These are phyloP conservation scores for Spergularia azorica DNA, from an alignment of 179 eudicot species.

Conservation along the genomic window DNA sequence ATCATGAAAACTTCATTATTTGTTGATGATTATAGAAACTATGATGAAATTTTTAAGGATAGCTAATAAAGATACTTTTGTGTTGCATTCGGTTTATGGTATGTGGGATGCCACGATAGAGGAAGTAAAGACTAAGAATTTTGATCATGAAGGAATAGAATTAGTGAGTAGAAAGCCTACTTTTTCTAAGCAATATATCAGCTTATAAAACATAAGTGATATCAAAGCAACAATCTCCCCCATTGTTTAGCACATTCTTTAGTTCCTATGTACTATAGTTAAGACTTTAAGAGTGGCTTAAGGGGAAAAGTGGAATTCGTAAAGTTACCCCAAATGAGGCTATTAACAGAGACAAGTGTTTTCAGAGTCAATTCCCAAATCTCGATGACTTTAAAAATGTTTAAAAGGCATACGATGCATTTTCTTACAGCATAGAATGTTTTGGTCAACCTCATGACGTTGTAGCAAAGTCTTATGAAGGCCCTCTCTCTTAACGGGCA, in stretches of 20 bases:
- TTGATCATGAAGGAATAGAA: slow-evolving; percentile 8
- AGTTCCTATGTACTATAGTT: background rate
- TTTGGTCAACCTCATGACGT: slow-evolving; percentile 1
- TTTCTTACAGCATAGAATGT: background rate
- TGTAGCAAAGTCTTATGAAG: background rate
- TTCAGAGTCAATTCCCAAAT: background rate
- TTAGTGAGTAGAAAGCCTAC: background rate
- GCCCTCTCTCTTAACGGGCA: background rate
- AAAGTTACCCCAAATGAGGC: slow-evolving; percentile 1
- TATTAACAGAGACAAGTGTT: background rate
- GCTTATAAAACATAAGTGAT: background rate
- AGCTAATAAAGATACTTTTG: too few relatives aligned
- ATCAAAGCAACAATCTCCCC: background rate
- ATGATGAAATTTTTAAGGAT: too few relatives aligned
- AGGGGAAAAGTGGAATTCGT: background rate
- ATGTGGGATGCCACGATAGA: too few relatives aligned
- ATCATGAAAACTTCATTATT: too few relatives aligned
- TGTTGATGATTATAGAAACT: too few relatives aligned
- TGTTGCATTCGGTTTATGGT: too few relatives aligned
- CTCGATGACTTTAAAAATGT: background rate
- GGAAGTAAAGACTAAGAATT: background rate
- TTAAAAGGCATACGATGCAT: background rate
- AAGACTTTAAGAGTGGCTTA: slow-evolving; percentile 15
- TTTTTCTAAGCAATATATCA: slow-evolving; percentile 8
- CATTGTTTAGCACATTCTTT: slow-evolving; percentile 10